phyloP scores from a whole-genome alignment of 2,329 filamentous ascomycete species.

The Pseudogymnoascus sp. region DNA sequence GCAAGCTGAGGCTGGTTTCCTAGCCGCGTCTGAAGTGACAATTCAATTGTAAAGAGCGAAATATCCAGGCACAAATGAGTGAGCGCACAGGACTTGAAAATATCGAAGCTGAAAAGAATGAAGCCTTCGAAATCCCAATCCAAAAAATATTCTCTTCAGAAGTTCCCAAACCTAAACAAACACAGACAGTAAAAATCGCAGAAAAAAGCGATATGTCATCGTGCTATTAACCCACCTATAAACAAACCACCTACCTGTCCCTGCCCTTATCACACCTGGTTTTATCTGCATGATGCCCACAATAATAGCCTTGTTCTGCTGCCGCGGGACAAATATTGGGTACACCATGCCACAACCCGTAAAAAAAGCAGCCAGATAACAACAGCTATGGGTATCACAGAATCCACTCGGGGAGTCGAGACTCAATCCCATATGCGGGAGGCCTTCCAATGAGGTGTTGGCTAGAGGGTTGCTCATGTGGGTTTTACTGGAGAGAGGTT shows the following conservation, averaged over 20 bases:
- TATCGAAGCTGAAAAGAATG: neutral
- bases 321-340: neutral
- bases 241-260: neutral
- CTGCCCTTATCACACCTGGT: neutral
- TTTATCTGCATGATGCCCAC: neutral
- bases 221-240: slow-evolving; percentile 3
- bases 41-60: neutral
- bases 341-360: slow-evolving; percentile 1
- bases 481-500: neutral
- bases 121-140: neutral
- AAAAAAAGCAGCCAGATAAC: neutral
- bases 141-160: neutral
- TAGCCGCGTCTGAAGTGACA: neutral
- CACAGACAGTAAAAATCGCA: neutral
- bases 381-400: neutral
- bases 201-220: neutral
- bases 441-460: neutral
- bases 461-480: neutral
- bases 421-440: neutral
- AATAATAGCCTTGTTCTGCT: neutral
- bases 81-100: neutral
- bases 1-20: neutral
- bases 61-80: slow-evolving; percentile 1
- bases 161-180: neutral
- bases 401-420: neutral